These are phyloP conservation scores for Arabidopsis lyrata DNA, from an alignment of 441 rosid species.

Conservation along the genomic window DNA sequence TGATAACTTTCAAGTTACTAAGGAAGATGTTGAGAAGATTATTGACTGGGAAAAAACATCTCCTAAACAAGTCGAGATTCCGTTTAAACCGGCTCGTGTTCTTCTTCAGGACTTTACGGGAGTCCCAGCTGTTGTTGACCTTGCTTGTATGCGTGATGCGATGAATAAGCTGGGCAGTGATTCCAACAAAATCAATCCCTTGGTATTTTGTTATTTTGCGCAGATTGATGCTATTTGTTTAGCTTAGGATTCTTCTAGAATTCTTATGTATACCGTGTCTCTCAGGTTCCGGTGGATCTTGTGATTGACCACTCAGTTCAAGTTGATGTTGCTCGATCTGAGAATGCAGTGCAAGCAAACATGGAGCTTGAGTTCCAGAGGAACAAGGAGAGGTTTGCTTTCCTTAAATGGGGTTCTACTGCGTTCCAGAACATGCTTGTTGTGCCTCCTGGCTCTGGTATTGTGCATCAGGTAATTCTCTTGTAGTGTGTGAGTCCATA, in stretches of 20 bases:
- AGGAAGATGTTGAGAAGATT: slow-evolving; percentile 95
- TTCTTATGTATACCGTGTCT: slow-evolving; percentile 3
- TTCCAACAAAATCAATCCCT: slow-evolving; percentile 92
- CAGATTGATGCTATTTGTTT: neutral
- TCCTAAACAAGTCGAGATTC: slow-evolving; percentile 97
- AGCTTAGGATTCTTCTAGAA: neutral
- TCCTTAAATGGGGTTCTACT: slow-evolving; percentile 96
- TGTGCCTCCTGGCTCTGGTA: slow-evolving; percentile 99
- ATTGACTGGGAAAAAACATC: slow-evolving; percentile 93
- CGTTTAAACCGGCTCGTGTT: slow-evolving; percentile 99
- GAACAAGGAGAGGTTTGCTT: slow-evolving; percentile 97
- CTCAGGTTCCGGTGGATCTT: slow-evolving; percentile 97
- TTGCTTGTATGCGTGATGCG: slow-evolving; percentile 99
- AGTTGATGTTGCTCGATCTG: slow-evolving; percentile 95
- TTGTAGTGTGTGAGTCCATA: slow-evolving; percentile 7
- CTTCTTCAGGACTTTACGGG: slow-evolving; percentile 99
- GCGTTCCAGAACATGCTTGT: slow-evolving; percentile 98
- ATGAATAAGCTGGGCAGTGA: slow-evolving; percentile 94
- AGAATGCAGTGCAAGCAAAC: slow-evolving; percentile 94
- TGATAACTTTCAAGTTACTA: slow-evolving; percentile 97
- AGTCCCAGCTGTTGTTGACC: slow-evolving; percentile 99
- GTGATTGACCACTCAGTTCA: slow-evolving; percentile 99
- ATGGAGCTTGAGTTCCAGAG: slow-evolving; percentile 97
- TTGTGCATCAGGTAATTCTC: slow-evolving; percentile 89
- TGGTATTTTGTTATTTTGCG: slow-evolving; percentile 49